These are phyloP conservation scores for Geum urbanum DNA, from an alignment of 306 rosid species.

Conservation along the genomic window DNA sequence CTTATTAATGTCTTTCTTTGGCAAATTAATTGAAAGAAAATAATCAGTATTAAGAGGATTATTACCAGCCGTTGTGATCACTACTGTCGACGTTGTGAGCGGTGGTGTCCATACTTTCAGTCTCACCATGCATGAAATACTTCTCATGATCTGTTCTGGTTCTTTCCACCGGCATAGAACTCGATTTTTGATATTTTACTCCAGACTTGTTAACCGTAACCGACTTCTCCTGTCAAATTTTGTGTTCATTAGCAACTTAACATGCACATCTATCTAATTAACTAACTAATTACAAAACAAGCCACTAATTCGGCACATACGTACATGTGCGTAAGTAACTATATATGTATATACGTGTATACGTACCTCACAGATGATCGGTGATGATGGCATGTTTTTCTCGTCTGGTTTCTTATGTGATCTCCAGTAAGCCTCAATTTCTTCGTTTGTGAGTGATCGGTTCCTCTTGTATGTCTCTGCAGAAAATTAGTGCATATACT, in stretches of 20 bases:
- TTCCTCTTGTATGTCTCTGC: conserved; percentile 44
- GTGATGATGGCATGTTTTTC: neutral
- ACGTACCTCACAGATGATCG: neutral
- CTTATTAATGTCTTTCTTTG: neutral
- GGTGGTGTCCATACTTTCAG: conserved; percentile 30
- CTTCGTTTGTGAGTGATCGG: conserved; percentile 47
- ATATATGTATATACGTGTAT: no score
- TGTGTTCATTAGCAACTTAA: no score
- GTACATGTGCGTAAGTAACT: neutral
- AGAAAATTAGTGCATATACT: neutral
- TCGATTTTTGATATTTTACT: conserved; percentile 36
- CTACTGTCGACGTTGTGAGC: conserved; percentile 34
- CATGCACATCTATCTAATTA: neutral
- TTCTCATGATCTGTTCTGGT: neutral
- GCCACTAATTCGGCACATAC: neutral
- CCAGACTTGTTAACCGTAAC: conserved; percentile 9
- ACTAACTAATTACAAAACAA: no score
- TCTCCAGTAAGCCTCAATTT: conserved; percentile 31
- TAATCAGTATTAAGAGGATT: neutral
- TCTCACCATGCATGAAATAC: neutral
- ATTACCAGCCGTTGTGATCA: conserved; percentile 48
- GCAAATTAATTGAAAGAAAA: neutral
- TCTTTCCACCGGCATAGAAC: conserved; percentile 24
- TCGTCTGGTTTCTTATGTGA: conserved; percentile 9
- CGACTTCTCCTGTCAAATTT: conserved; percentile 16